phyloP scores from a whole-genome alignment of 2,329 filamentous ascomycete species.

The Cercospora brassicicola region DNA sequence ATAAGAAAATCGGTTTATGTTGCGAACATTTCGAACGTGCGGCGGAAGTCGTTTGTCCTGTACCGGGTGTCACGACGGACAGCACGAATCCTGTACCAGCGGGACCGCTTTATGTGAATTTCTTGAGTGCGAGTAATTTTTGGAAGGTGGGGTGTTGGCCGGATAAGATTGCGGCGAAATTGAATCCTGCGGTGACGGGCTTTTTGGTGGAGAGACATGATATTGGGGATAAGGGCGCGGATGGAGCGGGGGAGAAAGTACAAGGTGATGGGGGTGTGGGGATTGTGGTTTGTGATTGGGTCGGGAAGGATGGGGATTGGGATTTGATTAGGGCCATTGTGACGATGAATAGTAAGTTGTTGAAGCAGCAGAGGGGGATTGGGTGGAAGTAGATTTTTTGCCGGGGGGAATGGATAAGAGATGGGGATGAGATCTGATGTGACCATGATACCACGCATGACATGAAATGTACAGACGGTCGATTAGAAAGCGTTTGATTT shows the following conservation, averaged over 20 bases:
- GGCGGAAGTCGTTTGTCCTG: constrained; percentile 38
- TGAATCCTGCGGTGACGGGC: constrained; percentile 73
- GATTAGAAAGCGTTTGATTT: background rate
- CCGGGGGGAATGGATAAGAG: background rate
- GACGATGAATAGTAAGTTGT: constrained; percentile 68
- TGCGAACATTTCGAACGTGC: constrained; percentile 76
- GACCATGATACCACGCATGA: background rate
- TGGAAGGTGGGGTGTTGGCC: constrained; percentile 93
- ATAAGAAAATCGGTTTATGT: constrained; percentile 74
- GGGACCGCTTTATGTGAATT: constrained; percentile 81
- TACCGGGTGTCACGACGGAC: constrained; percentile 46
- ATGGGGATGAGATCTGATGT: background rate
- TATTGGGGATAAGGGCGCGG: constrained; percentile 33
- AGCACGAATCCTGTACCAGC: constrained; percentile 45
- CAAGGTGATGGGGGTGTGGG: constrained; percentile 67
- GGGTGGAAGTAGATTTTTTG: constrained; percentile 22
- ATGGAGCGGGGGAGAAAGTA: constrained; percentile 30
- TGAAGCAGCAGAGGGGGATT: constrained; percentile 27
- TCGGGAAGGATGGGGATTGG: constrained; percentile 84
- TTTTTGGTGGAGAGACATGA: constrained; percentile 59
- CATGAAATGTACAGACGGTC: background rate
- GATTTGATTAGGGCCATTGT: constrained; percentile 83
- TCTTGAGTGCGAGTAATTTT: constrained; percentile 88
- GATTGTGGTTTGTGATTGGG: constrained; percentile 90
- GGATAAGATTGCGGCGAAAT: constrained; percentile 80